Evolutionary conservation across 2,329 filamentous ascomycete genomes (phyloP), one percentile per base, ranked within the genome.

Genomic region (Trichoderma breve): DNA sequence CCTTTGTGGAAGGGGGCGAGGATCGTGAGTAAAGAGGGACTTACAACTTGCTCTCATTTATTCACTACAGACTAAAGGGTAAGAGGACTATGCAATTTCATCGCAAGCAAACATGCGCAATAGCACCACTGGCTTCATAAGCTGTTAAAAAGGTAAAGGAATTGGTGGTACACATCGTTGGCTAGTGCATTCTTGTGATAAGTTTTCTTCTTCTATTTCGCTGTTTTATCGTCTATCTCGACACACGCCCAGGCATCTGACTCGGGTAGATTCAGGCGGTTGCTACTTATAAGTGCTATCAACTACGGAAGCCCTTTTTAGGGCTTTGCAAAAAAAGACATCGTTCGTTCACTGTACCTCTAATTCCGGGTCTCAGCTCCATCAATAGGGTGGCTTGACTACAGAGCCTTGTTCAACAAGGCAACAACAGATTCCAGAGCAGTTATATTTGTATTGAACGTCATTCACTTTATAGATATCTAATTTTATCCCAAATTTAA

Each of bases 1-100:
- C 77, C 79, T 18, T 73, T 79, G 4, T 80, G 75, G 85, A 90
- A 79, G 2, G 58, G 58, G 3, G 68, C 47, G 3, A 70, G 57
- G 18, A 55, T 39, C 3, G 60, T 57, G 39, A 15, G 68, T 7
- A 39, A 26, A 9, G 18, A 9, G n/a, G 34, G 30, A 7, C 4
- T 70, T 14, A 62, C 30, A 2, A 63, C 57, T 4, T 63, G 68
- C 43, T 53, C 68, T 9, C 30, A 47, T 9, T 2, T 70, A 15
- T 57, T 62, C 21, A 63, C 30, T 30, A 7, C 26, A 18, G 15
- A 36, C 8, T 39, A 24, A 39, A 36, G 4, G 32, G 8, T 39
- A 11, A 24, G 15, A 47, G 14, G 36, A 3, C 15, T n/a, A 12
- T 21, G 18, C 9, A 7, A 12, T 4, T 0, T 4, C 11, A 58